Evolutionary conservation across 371 early-diverging fungal genomes (phyloP), one percentile per base, ranked within the genome.

Genomic region (Apophysomyces ossiformis): DNA sequence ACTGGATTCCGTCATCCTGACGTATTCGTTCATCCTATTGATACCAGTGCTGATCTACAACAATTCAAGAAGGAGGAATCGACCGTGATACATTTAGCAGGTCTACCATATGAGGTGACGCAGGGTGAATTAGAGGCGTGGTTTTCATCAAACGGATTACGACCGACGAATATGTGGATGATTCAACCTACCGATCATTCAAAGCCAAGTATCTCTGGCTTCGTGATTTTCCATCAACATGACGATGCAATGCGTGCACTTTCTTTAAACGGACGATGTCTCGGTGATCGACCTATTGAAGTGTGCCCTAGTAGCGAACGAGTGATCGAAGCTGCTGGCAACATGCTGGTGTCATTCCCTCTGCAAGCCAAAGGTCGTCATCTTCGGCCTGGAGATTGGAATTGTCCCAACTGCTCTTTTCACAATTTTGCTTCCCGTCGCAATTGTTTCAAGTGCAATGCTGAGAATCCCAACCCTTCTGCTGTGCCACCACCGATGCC

Each of bases 341-440:
- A 76, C 18, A 77, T 87, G 69, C 67, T 86, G 21, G 82, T 80
- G 4, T 76, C 87, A 6, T 89, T 90, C 69, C 88, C 89, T n/a
- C 56, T 77, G n/a, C 79, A 81, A 64, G 66, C 77, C 45, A 83
- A 80, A 58, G 70, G 70, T 7, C 74, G 79, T 21, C 64, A 71
- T 5, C 54, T 75, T 7, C 82, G 89, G 13, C 89, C 90, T 9
- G 92, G 92, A 1, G 93, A 92, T 65, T 93, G 93, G 93, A 77
- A 87, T 21, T 93, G 93, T 69, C 77, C 84, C 62, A 80, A 81
- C 46, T 93, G 94, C 69, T 80, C 81, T 35, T 89, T 89, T 64
- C 88, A 90, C 69, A 93, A 93, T 73, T 93, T 90, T 72, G 89
- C 92, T 6, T 86, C 87, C 5, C 70, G 93, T 16, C 73, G 83